Percentiles rank a stretch among this genome's conserved stretches.
phyloP scores from a whole-genome alignment of 495 filamentous ascomycete species.

The Penicilliopsis zonata region DNA sequence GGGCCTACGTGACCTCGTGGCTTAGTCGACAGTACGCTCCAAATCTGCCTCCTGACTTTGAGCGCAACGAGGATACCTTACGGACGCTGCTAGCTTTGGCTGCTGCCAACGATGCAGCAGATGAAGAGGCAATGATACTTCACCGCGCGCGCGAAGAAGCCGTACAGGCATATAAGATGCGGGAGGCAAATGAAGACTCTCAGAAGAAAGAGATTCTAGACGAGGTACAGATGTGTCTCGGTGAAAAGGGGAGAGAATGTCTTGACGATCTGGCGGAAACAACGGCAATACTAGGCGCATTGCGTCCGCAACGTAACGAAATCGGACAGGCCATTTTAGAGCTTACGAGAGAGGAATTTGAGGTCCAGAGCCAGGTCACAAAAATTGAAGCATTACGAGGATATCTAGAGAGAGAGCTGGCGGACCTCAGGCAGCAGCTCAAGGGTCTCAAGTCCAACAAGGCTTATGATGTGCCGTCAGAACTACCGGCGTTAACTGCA shows the following conservation, averaged over 20 bases:
- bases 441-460: constrained; percentile 28
- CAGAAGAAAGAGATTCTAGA: constrained; percentile 27
- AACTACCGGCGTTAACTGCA: constrained; percentile 45
- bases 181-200: constrained; percentile 17
- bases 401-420: constrained; percentile 31
- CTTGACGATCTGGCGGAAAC: constrained; percentile 31
- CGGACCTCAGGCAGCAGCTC: constrained; percentile 21
- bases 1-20: constrained; percentile 80
- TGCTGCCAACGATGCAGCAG: constrained; percentile 65
- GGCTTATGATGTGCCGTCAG: constrained; percentile 34
- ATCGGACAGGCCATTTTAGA: constrained; percentile 29
- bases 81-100: constrained; percentile 64
- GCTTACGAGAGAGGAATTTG: constrained; percentile 30
- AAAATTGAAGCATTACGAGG: constrained; percentile 46
- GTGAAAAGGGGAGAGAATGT: constrained; percentile 19
- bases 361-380: constrained; percentile 25
- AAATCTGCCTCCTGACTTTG: constrained; percentile 52
- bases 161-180: constrained; percentile 19
- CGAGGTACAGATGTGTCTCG: constrained; percentile 26
- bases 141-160: constrained; percentile 29
- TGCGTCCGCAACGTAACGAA: constrained; percentile 20
- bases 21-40: constrained; percentile 55
- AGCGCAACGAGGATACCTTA: constrained; percentile 76
- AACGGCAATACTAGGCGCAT: constrained; percentile 17
- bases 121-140: constrained; percentile 56